Conservation (phyloP, 345 rosid species). For the Zanthoxylum bungeanum region DNA sequence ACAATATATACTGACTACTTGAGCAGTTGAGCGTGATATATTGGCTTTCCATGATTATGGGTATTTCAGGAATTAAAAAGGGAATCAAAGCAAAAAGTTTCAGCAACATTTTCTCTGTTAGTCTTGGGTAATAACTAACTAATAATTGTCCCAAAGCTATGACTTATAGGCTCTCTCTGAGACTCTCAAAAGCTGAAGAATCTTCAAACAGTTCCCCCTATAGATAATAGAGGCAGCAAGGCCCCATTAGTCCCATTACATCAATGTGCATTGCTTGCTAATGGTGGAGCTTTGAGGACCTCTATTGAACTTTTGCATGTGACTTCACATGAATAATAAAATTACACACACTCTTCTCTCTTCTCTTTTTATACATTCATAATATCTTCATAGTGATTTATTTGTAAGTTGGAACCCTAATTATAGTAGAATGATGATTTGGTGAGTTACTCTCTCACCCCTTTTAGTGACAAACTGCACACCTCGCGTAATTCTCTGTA, state of each 20-base stretch:
- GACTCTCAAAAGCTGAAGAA: not conserved
- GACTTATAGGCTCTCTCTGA: not conserved
- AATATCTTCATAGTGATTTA: too few relatives aligned
- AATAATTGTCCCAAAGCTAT: not conserved
- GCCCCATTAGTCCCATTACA: not conserved
- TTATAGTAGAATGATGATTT: too few relatives aligned
- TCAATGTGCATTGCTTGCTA: too few relatives aligned
- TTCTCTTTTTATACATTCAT: too few relatives aligned
- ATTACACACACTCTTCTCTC: too few relatives aligned
- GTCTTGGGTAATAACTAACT: not conserved
- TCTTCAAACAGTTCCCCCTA: not conserved
- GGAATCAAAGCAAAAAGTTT: not conserved
- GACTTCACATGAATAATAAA: not conserved
- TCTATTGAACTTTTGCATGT: not conserved
- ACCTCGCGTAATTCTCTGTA: too few relatives aligned
- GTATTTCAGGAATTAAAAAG: not conserved
- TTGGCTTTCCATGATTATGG: not conserved
- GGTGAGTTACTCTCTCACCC: too few relatives aligned
- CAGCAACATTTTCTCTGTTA: not conserved
- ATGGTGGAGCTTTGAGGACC: not conserved
- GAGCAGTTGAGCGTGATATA: not conserved
- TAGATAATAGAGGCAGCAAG: constrained; percentile 1
- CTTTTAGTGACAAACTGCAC: too few relatives aligned
- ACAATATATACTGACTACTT: not conserved
- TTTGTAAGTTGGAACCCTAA: too few relatives aligned